Base-by-base conservation (phyloP, 2,329 filamentous ascomycete genomes). In the Reticulascus tulasneorum region DNA sequence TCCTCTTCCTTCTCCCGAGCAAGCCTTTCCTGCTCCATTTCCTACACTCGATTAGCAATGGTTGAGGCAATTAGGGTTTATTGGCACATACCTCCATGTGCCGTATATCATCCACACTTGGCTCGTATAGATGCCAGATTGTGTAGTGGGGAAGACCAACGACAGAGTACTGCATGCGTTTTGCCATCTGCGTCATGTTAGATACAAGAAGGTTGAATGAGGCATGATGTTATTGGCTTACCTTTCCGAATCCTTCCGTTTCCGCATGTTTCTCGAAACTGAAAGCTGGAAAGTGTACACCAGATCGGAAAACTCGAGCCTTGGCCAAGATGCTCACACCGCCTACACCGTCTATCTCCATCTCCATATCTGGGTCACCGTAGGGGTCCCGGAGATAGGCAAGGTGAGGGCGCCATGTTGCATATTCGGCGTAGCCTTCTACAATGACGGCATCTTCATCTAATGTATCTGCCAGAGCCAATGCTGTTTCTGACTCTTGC, bases 111-210 rank as follows among this genome's bases (percentile, higher is more conserved):
- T 98, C 93, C 12, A 96, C 86, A 53, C 88, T 95, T n/a, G 93
- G 93, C 63, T 98, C 93, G 68, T 98, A 98, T 54, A 98, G 73
- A 81, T 98, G 93, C 93, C 93, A 98, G 47, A 98, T 96, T 1
- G 89, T 95, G 62, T 98, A 98, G 59, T 98, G 93, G 7, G 93
- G 93, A 29, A 98, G 73, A 21, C 93, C 93, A 40, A 98, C 85
- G 13, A 98, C 93, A 0, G 90, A 95, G 56, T 87, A 97, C 41
- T 85, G 75, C 93, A 98, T 97, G 42, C 87, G 83, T 62, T 88
- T 93, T 12, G 93, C 87, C 93, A 98, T 98, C 90, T 95, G 44
- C 27, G 24, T 6, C 15, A 27, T 13, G 17, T 11, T 12, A 10
- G 16, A 49, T 31, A 47, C 40, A 23, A 32, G 11, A 19, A n/a